Percentiles rank a stretch among this genome's conserved stretches.
These are phyloP conservation scores for Naumovozyma dairenensis DNA, from an alignment of 805 yeast genomes.

Conservation along the genomic window DNA sequence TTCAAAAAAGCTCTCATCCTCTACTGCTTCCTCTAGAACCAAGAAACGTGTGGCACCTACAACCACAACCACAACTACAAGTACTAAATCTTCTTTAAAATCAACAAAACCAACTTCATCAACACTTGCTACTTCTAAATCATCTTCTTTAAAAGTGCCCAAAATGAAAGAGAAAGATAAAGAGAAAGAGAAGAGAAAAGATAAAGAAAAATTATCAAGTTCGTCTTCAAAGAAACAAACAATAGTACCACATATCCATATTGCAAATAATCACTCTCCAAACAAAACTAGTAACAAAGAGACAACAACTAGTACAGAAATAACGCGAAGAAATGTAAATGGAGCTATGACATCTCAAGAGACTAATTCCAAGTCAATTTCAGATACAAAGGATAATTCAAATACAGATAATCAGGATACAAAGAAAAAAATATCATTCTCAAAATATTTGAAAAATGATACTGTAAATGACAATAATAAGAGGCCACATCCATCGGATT, in stretches of 20 bases:
- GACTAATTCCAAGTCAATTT: no score
- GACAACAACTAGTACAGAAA: no score
- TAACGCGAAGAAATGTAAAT: no score
- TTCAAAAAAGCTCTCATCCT: background rate
- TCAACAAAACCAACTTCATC: background rate
- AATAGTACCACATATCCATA: background rate
- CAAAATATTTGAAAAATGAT: constrained; percentile 26
- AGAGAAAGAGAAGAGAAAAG: background rate
- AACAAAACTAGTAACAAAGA: background rate
- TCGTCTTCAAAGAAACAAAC: background rate
- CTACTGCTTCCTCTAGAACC: background rate
- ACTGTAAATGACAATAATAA: constrained; percentile 11
- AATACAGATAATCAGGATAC: background rate
- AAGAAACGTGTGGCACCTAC: background rate
- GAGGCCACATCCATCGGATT: constrained; percentile 7
- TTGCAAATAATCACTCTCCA: background rate
- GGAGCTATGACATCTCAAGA: no score
- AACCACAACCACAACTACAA: background rate
- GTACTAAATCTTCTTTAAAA: background rate
- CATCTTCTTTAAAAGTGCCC: background rate
- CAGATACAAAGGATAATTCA: no score
- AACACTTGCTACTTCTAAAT: background rate
- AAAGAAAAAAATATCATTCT: constrained; percentile 27
- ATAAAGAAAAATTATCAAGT: background rate
- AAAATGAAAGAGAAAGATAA: background rate